phyloP scores from a whole-genome alignment of 768 basidiomycete species.

The Pholiota conissans region DNA sequence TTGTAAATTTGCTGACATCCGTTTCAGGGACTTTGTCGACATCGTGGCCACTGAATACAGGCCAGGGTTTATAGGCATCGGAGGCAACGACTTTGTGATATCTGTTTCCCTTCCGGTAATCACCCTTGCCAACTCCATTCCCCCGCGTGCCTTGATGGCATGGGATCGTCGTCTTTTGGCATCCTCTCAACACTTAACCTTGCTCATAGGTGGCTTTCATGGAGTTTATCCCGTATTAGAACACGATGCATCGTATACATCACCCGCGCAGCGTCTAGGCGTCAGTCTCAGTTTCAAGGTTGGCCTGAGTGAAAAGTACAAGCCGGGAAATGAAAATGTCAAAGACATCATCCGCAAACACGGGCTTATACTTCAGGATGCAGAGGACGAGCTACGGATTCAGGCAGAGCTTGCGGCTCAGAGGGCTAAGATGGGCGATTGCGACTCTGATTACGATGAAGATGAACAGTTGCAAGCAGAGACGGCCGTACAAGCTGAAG shows the following conservation, averaged over 20 bases:
- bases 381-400: conserved; percentile 37
- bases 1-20: background rate
- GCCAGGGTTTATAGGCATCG: conserved; percentile 57
- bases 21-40: conserved; percentile 56
- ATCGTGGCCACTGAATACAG: conserved; percentile 55
- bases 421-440: conserved; percentile 26
- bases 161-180: conserved; percentile 71
- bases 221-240: conserved; percentile 54
- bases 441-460: conserved; percentile 25
- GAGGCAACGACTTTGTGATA: conserved; percentile 50
- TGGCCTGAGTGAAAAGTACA: conserved; percentile 60
- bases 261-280: conserved; percentile 32
- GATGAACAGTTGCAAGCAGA: conserved; percentile 18
- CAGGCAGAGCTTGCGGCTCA: conserved; percentile 34
- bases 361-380: conserved; percentile 44
- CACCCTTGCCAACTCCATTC: conserved; percentile 48
- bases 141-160: conserved; percentile 67
- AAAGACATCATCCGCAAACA: conserved; percentile 49
- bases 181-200: conserved; percentile 55
- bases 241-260: conserved; percentile 39
- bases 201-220: conserved; percentile 61
- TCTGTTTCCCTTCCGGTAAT: conserved; percentile 60
- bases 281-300: conserved; percentile 54
- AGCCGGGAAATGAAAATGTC: conserved; percentile 53
- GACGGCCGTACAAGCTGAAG: conserved; percentile 25